phyloP scores from a whole-genome alignment of 2,329 filamentous ascomycete species.

The Eurotiales sp. region DNA sequence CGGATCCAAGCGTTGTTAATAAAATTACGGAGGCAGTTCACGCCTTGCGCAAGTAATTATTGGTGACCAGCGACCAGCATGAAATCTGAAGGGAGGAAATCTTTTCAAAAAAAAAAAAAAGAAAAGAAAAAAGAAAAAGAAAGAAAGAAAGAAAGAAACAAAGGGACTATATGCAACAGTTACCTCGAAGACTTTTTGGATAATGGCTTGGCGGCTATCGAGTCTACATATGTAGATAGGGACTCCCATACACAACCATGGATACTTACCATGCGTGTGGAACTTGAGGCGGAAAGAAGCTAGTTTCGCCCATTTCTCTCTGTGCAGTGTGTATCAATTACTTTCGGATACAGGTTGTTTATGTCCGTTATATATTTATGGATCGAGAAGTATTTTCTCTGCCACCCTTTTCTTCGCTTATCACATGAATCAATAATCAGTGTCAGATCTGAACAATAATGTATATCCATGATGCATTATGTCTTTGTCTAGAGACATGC shows the following conservation, averaged over 20 bases:
- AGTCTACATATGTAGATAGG: too few species aligned
- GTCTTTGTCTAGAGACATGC: background rate
- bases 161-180: background rate
- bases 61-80: background rate
- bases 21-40: constrained; percentile 85
- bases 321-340: background rate
- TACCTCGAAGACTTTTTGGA: background rate
- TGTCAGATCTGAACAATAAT: background rate
- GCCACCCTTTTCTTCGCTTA: background rate
- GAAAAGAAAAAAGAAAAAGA: background rate
- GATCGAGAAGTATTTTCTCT: background rate
- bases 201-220: background rate
- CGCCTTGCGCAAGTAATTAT: constrained; percentile 33
- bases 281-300: background rate
- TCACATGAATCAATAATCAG: background rate
- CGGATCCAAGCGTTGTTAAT: constrained; percentile 82
- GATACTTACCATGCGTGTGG: background rate
- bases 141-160: background rate
- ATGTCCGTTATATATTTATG: background rate
- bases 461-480: background rate
- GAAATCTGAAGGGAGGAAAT: too few species aligned
- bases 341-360: background rate
- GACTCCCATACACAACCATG: background rate
- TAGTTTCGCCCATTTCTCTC: background rate
- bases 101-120: background rate